Evolutionary conservation across 2,329 filamentous ascomycete species (phyloP).

Genomic region (Alternaria dauci): DNA sequence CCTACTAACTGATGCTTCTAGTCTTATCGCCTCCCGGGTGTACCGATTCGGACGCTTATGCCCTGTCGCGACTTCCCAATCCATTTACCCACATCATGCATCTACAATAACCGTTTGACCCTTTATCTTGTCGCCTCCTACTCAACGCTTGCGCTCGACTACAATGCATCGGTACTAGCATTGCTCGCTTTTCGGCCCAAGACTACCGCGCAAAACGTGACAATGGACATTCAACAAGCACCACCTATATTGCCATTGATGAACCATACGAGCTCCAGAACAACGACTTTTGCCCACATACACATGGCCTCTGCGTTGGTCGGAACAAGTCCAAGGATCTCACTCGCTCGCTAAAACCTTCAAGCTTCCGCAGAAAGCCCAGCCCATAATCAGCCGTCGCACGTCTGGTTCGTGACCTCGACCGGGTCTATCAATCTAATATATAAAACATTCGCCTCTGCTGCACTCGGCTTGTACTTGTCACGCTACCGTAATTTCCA

Average conservation of each 20-base stretch:
- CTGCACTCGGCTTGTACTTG: conserved; percentile 17
- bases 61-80: conserved; percentile 9
- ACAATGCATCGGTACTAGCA: background rate
- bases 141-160: background rate
- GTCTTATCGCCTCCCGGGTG: background rate
- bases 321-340: conserved; percentile 30
- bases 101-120: conserved; percentile 12
- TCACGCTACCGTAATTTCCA: conserved; percentile 25
- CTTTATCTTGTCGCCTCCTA: background rate
- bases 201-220: background rate
- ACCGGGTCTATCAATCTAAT: conserved; percentile 45
- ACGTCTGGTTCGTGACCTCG: conserved; percentile 36
- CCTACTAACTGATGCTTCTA: background rate
- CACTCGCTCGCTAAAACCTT: conserved; percentile 31
- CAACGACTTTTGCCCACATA: conserved; percentile 13
- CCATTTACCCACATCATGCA: conserved; percentile 18
- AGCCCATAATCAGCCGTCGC: conserved; percentile 39
- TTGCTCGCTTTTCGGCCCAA: conserved; percentile 1
- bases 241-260: conserved; percentile 36
- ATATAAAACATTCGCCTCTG: conserved; percentile 38
- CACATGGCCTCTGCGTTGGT: conserved; percentile 17
- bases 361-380: conserved; percentile 29
- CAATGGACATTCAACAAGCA: conserved; percentile 6
- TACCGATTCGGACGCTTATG: background rate
- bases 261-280: conserved; percentile 37